phyloP scores from a whole-genome alignment of 257 asterid species.

The Solanum acaule region DNA sequence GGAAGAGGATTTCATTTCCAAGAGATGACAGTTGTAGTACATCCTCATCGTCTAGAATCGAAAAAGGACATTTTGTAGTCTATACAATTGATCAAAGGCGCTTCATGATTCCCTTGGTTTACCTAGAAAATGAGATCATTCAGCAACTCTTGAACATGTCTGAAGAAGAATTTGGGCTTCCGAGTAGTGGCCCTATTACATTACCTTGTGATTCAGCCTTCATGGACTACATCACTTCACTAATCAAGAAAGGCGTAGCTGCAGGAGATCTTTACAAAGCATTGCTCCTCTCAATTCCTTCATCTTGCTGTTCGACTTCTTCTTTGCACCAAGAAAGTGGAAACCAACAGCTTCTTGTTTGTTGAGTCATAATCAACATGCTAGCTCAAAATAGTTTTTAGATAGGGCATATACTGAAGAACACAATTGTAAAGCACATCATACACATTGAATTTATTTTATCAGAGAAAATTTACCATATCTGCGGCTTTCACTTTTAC shows the following conservation, averaged over 20 bases:
- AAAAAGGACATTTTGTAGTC: background rate
- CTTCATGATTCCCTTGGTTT: background rate
- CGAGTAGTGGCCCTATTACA: background rate
- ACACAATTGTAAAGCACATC: background rate
- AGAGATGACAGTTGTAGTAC: background rate
- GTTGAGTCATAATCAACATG: background rate
- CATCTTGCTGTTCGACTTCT: background rate
- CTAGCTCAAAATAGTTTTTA: background rate
- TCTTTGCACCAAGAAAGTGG: background rate
- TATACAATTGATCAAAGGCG: background rate
- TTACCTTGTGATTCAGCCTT: background rate
- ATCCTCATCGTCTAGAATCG: background rate
- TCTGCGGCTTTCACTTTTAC: background rate
- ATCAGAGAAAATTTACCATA: background rate
- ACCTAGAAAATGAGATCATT: background rate
- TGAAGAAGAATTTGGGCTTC: background rate
- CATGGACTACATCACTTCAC: background rate
- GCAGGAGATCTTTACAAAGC: constrained; percentile 14
- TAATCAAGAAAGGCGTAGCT: constrained; percentile 11
- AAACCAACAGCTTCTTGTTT: background rate
- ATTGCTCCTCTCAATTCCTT: constrained; percentile 8
- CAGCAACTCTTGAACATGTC: background rate
- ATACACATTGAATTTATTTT: background rate
- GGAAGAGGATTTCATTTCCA: background rate
- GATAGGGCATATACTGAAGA: background rate